Percentiles rank a stretch among this genome's conserved stretches.
These are phyloP conservation scores for Aspergillus steynii DNA, from an alignment of 495 filamentous ascomycete species.

Conservation along the genomic window DNA sequence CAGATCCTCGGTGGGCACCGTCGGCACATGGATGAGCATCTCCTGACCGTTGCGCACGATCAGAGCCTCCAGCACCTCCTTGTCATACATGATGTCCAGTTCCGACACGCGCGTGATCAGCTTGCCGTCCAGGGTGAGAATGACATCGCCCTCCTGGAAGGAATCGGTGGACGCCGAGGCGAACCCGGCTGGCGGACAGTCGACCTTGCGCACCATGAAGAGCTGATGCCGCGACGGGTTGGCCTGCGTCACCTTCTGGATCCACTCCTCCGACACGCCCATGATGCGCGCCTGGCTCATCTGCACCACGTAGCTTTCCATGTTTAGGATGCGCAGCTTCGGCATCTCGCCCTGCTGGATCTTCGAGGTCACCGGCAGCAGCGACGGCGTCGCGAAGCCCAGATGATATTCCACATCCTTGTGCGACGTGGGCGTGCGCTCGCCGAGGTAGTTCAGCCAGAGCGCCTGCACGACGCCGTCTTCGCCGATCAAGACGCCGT, in stretches of 20 bases:
- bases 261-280: constrained; percentile 96
- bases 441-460: constrained; percentile 95
- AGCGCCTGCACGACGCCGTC: constrained; percentile 92
- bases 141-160: constrained; percentile 88
- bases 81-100: constrained; percentile 94
- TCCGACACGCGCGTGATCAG: constrained; percentile 91
- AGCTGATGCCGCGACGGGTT: constrained; percentile 92
- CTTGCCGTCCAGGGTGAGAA: constrained; percentile 86
- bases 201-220: constrained; percentile 96
- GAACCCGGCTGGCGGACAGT: constrained; percentile 60
- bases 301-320: constrained; percentile 91
- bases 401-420: constrained; percentile 98
- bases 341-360: constrained; percentile 79
- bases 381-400: constrained; percentile 82
- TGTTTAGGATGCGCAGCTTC: constrained; percentile 82
- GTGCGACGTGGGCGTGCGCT: constrained; percentile 71
- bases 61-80: constrained; percentile 77
- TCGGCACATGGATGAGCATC: constrained; percentile 75
- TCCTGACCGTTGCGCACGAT: constrained; percentile 86
- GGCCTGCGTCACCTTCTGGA: constrained; percentile 77
- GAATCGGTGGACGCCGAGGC: constrained; percentile 30
- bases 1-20: constrained; percentile 83
- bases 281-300: constrained; percentile 98
- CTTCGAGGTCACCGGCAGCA: constrained; percentile 81
- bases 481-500: constrained; percentile 84